phyloP scores from a whole-genome alignment of 2,329 filamentous ascomycete species.

The Knufia fluminis region DNA sequence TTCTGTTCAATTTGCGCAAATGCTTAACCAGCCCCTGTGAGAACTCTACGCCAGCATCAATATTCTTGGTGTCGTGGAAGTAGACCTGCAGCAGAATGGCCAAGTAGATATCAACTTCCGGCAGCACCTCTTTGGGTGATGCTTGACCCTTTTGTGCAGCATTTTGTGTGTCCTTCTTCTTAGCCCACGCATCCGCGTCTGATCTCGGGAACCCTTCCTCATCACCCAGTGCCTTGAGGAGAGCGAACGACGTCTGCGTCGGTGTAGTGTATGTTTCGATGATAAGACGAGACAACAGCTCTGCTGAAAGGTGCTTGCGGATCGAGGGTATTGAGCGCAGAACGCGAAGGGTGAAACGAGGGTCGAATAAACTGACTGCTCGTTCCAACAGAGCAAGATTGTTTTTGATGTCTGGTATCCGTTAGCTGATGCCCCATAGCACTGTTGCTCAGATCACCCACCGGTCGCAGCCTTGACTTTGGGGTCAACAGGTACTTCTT shows the following conservation, averaged over 20 bases:
- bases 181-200: slow-evolving; percentile 46
- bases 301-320: slow-evolving; percentile 77
- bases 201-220: slow-evolving; percentile 50
- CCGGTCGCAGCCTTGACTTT: slow-evolving; percentile 43
- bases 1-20: slow-evolving; percentile 80
- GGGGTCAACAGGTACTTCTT: slow-evolving; percentile 35
- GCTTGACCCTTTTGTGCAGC: slow-evolving; percentile 53
- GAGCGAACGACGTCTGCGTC: slow-evolving; percentile 56
- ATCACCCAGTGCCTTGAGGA: slow-evolving; percentile 58
- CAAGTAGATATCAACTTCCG: slow-evolving; percentile 82
- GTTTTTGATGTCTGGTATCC: slow-evolving; percentile 71
- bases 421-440: slow-evolving; percentile 11
- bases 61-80: slow-evolving; percentile 76
- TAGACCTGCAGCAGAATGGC: slow-evolving; percentile 80
- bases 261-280: slow-evolving; percentile 67
- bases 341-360: slow-evolving; percentile 87
- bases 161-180: slow-evolving; percentile 61
- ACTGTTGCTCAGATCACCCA: slow-evolving; percentile 23
- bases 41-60: slow-evolving; percentile 71
- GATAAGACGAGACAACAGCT: slow-evolving; percentile 72
- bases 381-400: slow-evolving; percentile 88
- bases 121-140: slow-evolving; percentile 62
- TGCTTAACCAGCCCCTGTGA: slow-evolving; percentile 74
- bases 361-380: slow-evolving; percentile 85
- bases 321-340: slow-evolving; percentile 91